These are phyloP conservation scores for Fusarium aywerte DNA, from an alignment of 2,329 filamentous ascomycete species.

Conservation along the genomic window DNA sequence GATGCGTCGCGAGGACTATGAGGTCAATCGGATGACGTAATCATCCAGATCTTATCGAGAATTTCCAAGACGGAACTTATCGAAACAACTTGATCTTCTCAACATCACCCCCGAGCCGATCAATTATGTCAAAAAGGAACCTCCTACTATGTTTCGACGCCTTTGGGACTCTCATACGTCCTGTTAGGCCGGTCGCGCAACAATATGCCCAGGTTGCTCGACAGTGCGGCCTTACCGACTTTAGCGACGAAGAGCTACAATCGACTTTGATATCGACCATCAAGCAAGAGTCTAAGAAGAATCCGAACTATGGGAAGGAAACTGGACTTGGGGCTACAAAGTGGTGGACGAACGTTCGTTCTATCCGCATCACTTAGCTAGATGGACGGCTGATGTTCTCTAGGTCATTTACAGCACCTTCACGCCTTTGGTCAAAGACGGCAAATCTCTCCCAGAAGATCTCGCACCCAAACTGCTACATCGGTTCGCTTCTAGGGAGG, in stretches of 20 bases:
- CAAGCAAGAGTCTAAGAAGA: slow-evolving; percentile 27
- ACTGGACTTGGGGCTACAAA: slow-evolving; percentile 33
- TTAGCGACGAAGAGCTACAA: slow-evolving; percentile 31
- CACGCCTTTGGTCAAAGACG: slow-evolving; percentile 10
- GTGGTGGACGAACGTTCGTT: slow-evolving; percentile 40
- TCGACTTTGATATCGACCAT: slow-evolving; percentile 18
- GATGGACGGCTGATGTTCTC: not conserved
- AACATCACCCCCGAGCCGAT: rapidly evolving
- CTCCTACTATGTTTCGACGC: slow-evolving; percentile 38
- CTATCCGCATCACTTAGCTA: rapidly evolving
- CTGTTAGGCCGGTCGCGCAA: slow-evolving; percentile 18
- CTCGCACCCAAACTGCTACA: slow-evolving; percentile 27
- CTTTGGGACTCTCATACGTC: slow-evolving; percentile 31
- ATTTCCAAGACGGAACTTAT: too few relatives aligned
- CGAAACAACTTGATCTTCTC: not conserved
- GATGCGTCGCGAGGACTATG: not conserved
- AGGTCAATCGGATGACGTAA: slow-evolving; percentile 16
- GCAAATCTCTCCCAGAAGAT: slow-evolving; percentile 15
- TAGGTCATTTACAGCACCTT: slow-evolving; percentile 39
- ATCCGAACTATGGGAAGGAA: slow-evolving; percentile 37
- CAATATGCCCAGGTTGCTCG: slow-evolving; percentile 38
- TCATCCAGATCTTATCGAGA: not conserved
- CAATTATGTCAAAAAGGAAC: slow-evolving; percentile 47
- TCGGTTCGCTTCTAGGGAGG: slow-evolving; percentile 28
- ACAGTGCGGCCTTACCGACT: slow-evolving; percentile 30